phyloP scores from a whole-genome alignment of 2,329 filamentous ascomycete species.

The Stromatinia cepivora region DNA sequence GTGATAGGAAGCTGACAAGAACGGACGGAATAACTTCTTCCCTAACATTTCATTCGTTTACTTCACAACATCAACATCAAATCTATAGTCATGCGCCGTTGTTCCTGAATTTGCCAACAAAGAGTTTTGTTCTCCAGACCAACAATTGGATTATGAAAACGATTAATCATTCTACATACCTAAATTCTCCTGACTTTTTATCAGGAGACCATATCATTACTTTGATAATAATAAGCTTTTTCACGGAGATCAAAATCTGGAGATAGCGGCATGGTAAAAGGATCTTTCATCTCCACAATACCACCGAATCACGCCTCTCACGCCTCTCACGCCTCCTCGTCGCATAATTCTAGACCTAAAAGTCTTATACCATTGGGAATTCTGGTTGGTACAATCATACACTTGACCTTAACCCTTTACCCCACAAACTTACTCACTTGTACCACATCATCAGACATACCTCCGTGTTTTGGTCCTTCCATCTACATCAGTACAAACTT shows the following conservation, averaged over 20 bases:
- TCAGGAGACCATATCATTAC: slow-evolving; percentile 13
- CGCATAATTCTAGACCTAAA: background rate
- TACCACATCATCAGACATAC: background rate
- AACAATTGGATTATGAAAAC: background rate
- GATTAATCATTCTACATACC: background rate
- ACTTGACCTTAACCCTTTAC: background rate
- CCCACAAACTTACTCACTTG: slow-evolving; percentile 3
- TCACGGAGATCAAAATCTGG: background rate
- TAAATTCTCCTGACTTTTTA: background rate
- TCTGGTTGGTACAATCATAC: background rate
- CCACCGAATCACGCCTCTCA: background rate
- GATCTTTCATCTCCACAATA: slow-evolving; percentile 4
- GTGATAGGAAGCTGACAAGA: slow-evolving; percentile 8
- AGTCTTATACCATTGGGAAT: background rate
- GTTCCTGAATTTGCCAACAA: background rate
- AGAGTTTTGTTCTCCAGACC: slow-evolving; percentile 15
- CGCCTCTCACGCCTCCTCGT: background rate
- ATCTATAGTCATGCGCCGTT: background rate
- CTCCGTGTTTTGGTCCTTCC: background rate
- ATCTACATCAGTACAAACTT: background rate
- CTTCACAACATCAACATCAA: background rate
- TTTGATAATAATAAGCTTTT: background rate
- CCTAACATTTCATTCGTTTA: slow-evolving; percentile 8
- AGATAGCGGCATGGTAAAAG: background rate
- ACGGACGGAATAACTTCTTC: slow-evolving; percentile 7